Conservation (phyloP, 2,329 filamentous ascomycete genomes). For the Neobulgaria alba region DNA sequence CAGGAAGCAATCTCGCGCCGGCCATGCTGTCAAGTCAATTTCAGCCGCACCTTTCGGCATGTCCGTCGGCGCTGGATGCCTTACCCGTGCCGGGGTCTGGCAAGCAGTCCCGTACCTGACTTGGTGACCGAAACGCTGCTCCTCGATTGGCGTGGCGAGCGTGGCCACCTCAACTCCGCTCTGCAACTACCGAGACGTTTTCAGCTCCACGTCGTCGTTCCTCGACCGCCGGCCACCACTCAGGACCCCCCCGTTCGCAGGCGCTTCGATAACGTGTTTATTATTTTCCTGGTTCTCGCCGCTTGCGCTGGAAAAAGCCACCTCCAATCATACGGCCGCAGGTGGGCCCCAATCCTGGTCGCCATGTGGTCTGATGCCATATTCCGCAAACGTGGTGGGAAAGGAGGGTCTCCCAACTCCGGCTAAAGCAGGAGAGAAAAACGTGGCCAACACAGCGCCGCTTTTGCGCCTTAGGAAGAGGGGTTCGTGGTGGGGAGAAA, state of each 20-base stretch:
- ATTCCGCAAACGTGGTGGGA: not conserved
- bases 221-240: not conserved
- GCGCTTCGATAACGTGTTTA: not conserved
- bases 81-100: not conserved
- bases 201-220: not conserved
- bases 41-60: no score
- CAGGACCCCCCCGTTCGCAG: not conserved
- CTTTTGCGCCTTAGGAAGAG: not conserved
- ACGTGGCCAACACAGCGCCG: not conserved
- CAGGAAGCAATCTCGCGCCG: no score
- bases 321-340: not conserved
- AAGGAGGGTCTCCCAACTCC: not conserved
- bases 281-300: slow-evolving; percentile 2
- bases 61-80: no score
- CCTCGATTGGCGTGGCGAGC: no score
- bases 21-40: no score
- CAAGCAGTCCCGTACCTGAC: not conserved
- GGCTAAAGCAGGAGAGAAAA: not conserved
- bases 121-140: no score
- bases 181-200: not conserved
- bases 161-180: not conserved
- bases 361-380: not conserved
- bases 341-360: not conserved
- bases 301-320: slow-evolving; percentile 3
- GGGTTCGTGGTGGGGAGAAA: not conserved